Evolutionary conservation across 257 asterid species (phyloP).

Genomic region (Gardenia jasminoides): DNA sequence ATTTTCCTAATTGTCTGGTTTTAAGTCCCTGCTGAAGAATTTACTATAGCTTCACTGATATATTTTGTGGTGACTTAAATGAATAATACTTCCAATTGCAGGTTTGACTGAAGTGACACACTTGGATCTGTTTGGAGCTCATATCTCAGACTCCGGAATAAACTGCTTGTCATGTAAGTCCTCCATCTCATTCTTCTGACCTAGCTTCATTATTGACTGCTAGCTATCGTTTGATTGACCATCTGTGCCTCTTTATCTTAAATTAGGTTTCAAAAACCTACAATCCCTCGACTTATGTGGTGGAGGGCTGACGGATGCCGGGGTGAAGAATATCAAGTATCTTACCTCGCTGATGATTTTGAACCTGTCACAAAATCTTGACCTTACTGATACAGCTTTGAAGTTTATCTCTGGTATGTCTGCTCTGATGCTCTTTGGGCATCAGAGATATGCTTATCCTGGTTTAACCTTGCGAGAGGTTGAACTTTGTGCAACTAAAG

Average conservation of each 20-base stretch:
- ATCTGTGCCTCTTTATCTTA: not conserved
- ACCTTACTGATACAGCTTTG: constrained; percentile 73
- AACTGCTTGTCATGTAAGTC: constrained; percentile 51
- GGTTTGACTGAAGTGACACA: constrained; percentile 85
- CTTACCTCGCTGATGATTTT: constrained; percentile 69
- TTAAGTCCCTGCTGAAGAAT: not conserved
- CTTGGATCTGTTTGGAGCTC: constrained; percentile 96
- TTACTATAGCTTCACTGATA: not conserved
- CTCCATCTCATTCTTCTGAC: not conserved
- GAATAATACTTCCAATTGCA: constrained; percentile 32
- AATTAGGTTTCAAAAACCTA: constrained; percentile 74
- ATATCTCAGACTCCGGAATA: constrained; percentile 88
- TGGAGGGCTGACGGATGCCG: constrained; percentile 84
- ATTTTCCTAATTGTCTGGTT: not conserved
- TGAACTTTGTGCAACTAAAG: not conserved
- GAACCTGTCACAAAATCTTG: constrained; percentile 80
- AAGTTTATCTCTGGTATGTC: constrained; percentile 73
- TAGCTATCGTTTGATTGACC: not conserved
- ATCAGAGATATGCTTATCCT: not conserved
- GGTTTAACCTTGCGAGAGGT: not conserved
- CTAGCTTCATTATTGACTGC: not conserved
- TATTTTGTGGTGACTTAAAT: not conserved
- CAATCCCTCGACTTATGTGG: constrained; percentile 89
- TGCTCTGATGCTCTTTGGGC: not conserved
- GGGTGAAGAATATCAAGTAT: constrained; percentile 82